Conservation (phyloP, 2,329 filamentous ascomycete genomes). For the Capronia americana region DNA sequence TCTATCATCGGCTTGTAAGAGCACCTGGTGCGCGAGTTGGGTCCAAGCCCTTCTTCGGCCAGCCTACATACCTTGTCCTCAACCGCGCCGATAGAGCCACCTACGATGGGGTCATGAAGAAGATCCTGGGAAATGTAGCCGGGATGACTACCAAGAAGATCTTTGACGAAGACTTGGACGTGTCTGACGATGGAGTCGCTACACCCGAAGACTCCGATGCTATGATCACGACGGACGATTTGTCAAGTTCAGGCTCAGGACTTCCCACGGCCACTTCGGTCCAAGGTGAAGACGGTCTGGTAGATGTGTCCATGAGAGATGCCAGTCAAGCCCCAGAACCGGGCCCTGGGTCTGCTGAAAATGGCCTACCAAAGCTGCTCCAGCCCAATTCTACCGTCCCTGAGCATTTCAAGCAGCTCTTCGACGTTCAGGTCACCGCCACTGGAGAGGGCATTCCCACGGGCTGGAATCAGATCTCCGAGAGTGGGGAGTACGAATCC, state of each 20-base stretch:
- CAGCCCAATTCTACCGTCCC: slow-evolving; percentile 65
- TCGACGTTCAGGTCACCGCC: slow-evolving; percentile 73
- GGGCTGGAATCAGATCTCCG: slow-evolving; percentile 66
- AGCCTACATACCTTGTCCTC: slow-evolving; percentile 71
- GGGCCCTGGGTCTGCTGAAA: slow-evolving; percentile 26
- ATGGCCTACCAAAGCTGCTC: slow-evolving; percentile 51
- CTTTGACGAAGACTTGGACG: slow-evolving; percentile 55
- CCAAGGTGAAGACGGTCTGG: slow-evolving; percentile 86
- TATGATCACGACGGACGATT: slow-evolving; percentile 67
- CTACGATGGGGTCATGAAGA: slow-evolving; percentile 76
- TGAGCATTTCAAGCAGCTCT: slow-evolving; percentile 71
- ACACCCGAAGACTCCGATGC: slow-evolving; percentile 68
- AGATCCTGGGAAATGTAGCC: slow-evolving; percentile 76
- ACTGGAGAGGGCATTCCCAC: slow-evolving; percentile 68
- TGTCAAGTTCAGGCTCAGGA: slow-evolving; percentile 71
- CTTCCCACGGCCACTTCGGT: slow-evolving; percentile 75
- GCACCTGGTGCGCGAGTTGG: slow-evolving; percentile 40
- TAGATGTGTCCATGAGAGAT: slow-evolving; percentile 87
- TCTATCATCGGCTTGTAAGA: slow-evolving; percentile 53
- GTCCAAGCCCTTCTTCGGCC: slow-evolving; percentile 48
- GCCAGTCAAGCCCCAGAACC: slow-evolving; percentile 48
- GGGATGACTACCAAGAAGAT: slow-evolving; percentile 77
- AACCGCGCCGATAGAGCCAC: slow-evolving; percentile 72
- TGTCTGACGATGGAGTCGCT: slow-evolving; percentile 54
- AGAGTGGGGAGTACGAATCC: slow-evolving; percentile 33